Evolutionary conservation across 208 protist genomes (phyloP).

Genomic region (Leishmania tropica): DNA sequence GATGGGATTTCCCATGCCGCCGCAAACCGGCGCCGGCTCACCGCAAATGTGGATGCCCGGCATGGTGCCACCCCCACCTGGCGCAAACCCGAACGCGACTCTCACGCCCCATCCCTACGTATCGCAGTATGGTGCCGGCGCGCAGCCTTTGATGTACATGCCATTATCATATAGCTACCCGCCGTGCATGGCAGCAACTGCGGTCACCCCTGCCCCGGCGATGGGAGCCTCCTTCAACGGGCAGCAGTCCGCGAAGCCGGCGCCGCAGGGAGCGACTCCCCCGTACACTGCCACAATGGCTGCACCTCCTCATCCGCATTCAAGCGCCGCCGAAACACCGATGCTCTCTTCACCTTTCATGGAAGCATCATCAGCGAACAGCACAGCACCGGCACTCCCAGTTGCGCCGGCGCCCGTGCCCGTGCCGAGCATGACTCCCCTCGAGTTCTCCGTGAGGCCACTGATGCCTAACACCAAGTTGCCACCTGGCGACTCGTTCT

Average conservation of each 20-base stretch:
- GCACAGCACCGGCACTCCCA: not conserved
- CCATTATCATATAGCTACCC: slow-evolving; percentile 32
- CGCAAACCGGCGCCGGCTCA: slow-evolving; percentile 2
- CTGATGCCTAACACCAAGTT: slow-evolving; percentile 52
- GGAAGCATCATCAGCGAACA: slow-evolving; percentile 16
- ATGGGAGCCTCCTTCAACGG: slow-evolving; percentile 7
- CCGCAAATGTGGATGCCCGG: slow-evolving; percentile 35
- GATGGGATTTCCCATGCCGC: slow-evolving; percentile 25
- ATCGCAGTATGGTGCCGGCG: slow-evolving; percentile 20
- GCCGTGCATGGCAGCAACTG: slow-evolving; percentile 35
- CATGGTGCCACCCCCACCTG: slow-evolving; percentile 19
- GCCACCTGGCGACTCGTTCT: slow-evolving; percentile 60
- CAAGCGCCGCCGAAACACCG: slow-evolving; percentile 9
- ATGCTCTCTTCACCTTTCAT: slow-evolving; percentile 13
- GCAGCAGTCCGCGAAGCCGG: slow-evolving; percentile 16
- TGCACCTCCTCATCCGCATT: slow-evolving; percentile 1
- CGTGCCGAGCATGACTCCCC: slow-evolving; percentile 10
- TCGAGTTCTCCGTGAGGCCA: slow-evolving; percentile 44
- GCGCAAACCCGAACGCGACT: slow-evolving; percentile 2
- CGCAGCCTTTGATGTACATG: slow-evolving; percentile 41
- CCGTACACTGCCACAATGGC: slow-evolving; percentile 16
- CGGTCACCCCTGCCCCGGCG: slow-evolving; percentile 13
- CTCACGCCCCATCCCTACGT: slow-evolving; percentile 20
- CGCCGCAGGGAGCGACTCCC: slow-evolving; percentile 18
- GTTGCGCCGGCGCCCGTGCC: not conserved